Base-by-base conservation (phyloP, 2,329 filamentous ascomycete genomes). In the Zymoseptoria pseudotritici region DNA sequence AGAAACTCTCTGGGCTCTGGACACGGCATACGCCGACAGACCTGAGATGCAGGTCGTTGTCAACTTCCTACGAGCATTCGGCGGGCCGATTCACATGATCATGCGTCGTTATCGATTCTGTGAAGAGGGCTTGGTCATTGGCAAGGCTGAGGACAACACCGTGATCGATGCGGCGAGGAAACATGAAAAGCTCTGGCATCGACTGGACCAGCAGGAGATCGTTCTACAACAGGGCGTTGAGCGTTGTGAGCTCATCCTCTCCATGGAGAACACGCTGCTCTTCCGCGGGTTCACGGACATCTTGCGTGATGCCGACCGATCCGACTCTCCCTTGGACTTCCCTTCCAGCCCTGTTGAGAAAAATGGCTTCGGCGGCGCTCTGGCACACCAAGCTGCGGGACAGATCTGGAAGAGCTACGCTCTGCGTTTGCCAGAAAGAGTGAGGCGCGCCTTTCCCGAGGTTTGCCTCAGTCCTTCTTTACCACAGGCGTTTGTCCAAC, bases 41-140 rank as follows among this genome's bases (percentile, higher is more conserved):
- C 53, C 59, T 10, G 49, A 53, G 20, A 21, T 52, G 53, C 60
- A 52, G 8, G 8, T 42, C 46, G 53, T 66, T 31, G 56, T 66
- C 29, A 70, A 70, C 59, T 69, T 74, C 46, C 6, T 72, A 6
- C 69, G 72, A 1, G 60, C 63, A 24, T 70, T 73, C 31, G 71
- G 71, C 8, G 72, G 72, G 2, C 69, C 72, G 1, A 66, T 73
- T 24, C 71, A 74, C 50, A 68, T 74, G 65, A 71, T 70, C 67
- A 74, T 70, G 70, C 65, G 72, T 19, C 62, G 71, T 4, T 74
- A 74, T 60, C 67, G 72, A 3, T 74, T 70, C 56, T 69, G 73
- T 13, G 72, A 74, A 62, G 72, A 74, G 26, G 68, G 62, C 5
- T 55, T 73, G 29, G 65, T 61, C 2, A 63, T 74, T 19, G 71